These are phyloP conservation scores for Otatea glauca DNA, from an alignment of 176 grass and related monocot species.

Conservation along the genomic window DNA sequence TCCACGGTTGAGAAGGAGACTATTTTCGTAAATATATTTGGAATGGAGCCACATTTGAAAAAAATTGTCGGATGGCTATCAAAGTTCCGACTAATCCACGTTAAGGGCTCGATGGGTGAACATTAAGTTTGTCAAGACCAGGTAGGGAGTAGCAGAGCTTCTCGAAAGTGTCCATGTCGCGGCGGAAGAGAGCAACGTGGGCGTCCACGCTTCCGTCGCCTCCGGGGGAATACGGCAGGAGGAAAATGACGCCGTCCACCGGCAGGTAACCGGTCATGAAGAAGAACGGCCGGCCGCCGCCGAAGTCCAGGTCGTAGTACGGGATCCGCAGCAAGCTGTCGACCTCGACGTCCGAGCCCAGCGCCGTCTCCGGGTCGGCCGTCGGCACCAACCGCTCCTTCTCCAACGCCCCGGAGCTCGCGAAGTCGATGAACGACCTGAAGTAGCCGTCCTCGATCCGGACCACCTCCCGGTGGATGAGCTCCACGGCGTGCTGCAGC, in stretches of 20 bases:
- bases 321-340: conserved; percentile 46
- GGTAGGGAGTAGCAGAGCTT: conserved; percentile 41
- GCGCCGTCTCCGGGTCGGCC: conserved; percentile 41
- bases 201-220: conserved; percentile 35
- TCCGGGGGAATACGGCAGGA: conserved; percentile 23
- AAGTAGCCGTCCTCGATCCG: conserved; percentile 43
- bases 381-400: conserved; percentile 29
- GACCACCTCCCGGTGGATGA: conserved; percentile 36
- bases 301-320: conserved; percentile 47
- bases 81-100: no score
- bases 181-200: conserved; percentile 35
- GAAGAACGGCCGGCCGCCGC: conserved; percentile 38
- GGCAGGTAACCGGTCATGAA: conserved; percentile 48
- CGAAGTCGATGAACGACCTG: conserved; percentile 46
- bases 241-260: conserved; percentile 40
- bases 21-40: no score
- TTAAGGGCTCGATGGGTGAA: no score
- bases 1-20: no score
- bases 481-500: conserved; percentile 37
- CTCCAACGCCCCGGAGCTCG: conserved; percentile 20
- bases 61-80: no score
- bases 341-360: conserved; percentile 38
- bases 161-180: conserved; percentile 41
- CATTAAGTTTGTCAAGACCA: no score
- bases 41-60: no score